Base-by-base conservation (phyloP, 2,329 filamentous ascomycete genomes). In the Waltergamsia citrina region DNA sequence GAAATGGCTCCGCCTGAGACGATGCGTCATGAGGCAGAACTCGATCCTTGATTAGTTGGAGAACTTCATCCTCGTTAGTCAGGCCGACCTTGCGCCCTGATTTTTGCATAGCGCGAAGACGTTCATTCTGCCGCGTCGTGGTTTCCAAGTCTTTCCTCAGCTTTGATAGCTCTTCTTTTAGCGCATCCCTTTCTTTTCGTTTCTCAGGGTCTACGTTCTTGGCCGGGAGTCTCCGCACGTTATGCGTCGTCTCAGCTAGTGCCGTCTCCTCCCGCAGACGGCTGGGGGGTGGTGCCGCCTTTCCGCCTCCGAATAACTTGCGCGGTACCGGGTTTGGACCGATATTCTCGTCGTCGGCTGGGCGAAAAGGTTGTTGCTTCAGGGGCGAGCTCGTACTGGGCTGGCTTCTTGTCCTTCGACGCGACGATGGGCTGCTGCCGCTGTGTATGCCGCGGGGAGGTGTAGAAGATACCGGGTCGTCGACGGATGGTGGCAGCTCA, bases 361-460 rank as follows among this genome's bases (percentile, higher is more conserved):
- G 49, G 2, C 54, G 52, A 7, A 58, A 43, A 2, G 59, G 56
- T 0, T 56, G 56, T 7, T 63, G 60, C 33, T 71, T 73, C 3
- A 70, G 47, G 1, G 70, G 70, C 2, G 72, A 74, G 38, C 58
- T 63, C 37, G 61, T 67, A 28, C 61, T 49, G 2, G 49, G 50
- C 35, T 51, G 60, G 38, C 34, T 30, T 28, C 46, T 41, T 19
- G 45, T 43, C 14, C 56, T 62, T 43, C 65, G 60, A 44, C 62
- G 62, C 3, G 69, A 71, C 0, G n/a, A n/a, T n/a, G 74, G 72
- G 22, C 36, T 38, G 9, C 71, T 75, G 11, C 71, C 75, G 33
- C 67, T 67, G 38, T 78, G 74, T 19, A 80, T 79, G 1, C 75
- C 76, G 15, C 59, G 51, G 1, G 74, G 71, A 7, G 71, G 71